A percentile compares a stretch with the other conserved stretches of the same genome.
Evolutionary conservation across 306 rosid species (phyloP).

Genomic region (Ochetophila trinervis): DNA sequence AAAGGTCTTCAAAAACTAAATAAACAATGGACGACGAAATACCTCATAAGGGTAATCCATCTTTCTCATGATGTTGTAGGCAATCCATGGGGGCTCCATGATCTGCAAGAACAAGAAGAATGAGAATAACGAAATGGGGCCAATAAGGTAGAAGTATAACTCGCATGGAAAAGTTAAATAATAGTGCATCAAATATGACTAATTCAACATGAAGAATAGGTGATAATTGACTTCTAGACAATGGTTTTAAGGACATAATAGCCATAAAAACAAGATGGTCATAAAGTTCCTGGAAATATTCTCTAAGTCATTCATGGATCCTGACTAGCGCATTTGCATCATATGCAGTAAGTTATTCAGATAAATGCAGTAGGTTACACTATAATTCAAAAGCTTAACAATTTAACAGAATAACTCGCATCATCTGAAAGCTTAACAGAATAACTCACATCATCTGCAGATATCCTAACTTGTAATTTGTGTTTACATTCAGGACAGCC

Average conservation of each 20-base stretch:
- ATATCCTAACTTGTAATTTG: constrained; percentile 76
- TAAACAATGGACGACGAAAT: constrained; percentile 2
- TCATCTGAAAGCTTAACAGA: constrained; percentile 54
- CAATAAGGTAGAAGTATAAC: constrained; percentile 19
- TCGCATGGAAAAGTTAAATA: constrained; percentile 3
- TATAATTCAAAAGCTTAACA: neutral
- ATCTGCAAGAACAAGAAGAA: constrained; percentile 47
- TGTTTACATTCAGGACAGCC: constrained; percentile 84
- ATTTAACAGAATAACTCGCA: constrained; percentile 48
- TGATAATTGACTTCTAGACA: neutral
- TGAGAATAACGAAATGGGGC: constrained; percentile 1
- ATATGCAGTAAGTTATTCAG: neutral
- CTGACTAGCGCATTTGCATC: too few relatives aligned
- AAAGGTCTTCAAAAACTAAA: constrained; percentile 7
- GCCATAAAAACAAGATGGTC: too few relatives aligned
- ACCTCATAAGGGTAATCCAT: constrained; percentile 97
- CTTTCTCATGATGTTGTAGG: constrained; percentile 73
- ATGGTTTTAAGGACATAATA: neutral
- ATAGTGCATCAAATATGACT: neutral
- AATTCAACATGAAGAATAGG: neutral
- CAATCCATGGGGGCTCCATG: constrained; percentile 96
- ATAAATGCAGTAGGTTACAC: constrained; percentile 1
- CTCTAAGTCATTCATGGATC: too few relatives aligned
- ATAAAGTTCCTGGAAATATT: too few relatives aligned
- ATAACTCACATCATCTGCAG: constrained; percentile 87